Percentiles rank a stretch among this genome's conserved stretches.
These are phyloP conservation scores for Saccharomycodes ludwigii DNA, from an alignment of 805 yeast genomes.

Conservation along the genomic window DNA sequence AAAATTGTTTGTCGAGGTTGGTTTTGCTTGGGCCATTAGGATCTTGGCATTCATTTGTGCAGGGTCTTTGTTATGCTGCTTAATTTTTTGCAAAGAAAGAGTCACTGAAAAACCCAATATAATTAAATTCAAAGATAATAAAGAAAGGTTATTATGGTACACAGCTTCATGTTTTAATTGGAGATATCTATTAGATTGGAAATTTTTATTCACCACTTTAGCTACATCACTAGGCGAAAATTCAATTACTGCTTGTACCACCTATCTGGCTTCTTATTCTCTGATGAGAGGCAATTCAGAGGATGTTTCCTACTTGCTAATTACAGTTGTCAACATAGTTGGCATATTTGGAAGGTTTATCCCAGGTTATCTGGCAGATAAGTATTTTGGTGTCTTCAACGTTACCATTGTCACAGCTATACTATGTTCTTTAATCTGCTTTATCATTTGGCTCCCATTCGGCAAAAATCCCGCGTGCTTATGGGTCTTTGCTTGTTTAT, in stretches of 20 bases:
- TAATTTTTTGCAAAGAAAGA: conserved; percentile 29
- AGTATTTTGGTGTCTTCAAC: conserved; percentile 35
- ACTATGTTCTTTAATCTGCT: conserved; percentile 20
- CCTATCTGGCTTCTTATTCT: conserved; percentile 41
- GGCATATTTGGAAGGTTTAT: conserved; percentile 26
- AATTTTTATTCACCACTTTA: conserved; percentile 29
- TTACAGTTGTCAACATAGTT: conserved; percentile 29
- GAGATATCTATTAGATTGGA: conserved; percentile 30
- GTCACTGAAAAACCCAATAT: conserved; percentile 25
- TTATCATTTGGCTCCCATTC: conserved; percentile 25
- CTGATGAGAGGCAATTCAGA: conserved; percentile 30
- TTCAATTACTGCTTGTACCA: conserved; percentile 30
- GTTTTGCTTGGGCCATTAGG: conserved; percentile 32
- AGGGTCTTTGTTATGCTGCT: conserved; percentile 24
- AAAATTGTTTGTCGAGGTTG: conserved; percentile 26
- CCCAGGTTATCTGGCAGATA: conserved; percentile 27
- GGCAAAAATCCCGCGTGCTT: conserved; percentile 20
- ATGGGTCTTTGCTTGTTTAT: conserved; percentile 31
- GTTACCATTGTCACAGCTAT: conserved; percentile 26
- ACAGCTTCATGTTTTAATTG: conserved; percentile 26
- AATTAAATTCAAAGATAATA: conserved; percentile 27
- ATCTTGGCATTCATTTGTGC: conserved; percentile 33
- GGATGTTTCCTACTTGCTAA: conserved; percentile 30
- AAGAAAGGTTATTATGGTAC: no score
- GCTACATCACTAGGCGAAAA: conserved; percentile 37